Evolutionary conservation across 352 stramenopile genomes (phyloP), one percentile per base, ranked within the genome.

Genomic region (Globisporangium cederbergense): DNA sequence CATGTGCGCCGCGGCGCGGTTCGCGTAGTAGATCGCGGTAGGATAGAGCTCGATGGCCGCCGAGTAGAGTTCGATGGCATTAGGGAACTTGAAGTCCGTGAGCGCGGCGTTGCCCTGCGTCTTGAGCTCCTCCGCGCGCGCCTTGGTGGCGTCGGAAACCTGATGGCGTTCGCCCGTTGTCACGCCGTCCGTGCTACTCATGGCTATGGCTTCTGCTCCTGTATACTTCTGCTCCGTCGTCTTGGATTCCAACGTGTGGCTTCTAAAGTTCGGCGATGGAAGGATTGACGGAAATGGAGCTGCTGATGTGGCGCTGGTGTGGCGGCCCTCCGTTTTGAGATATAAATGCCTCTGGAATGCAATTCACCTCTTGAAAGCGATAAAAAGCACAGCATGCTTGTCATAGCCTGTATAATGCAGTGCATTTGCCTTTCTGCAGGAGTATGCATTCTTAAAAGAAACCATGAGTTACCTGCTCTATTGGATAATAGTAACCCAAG

Each of bases 1-100:
- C 66, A 99, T 95, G 75, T 99, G 97, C 22, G 96, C 96, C 58
- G 98, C 92, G 6, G 98, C 97, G 25, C 96, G 86, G 77, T 98
- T 98, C 50, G 91, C 81, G 65, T 96, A 98, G 77, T 97, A 97
- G 68, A 98, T 96, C 36, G 95, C 91, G 16, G 86, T 97, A 13
- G 91, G 90, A 18, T 65, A 67, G 22, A 98, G 73, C 62, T 78
- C 83, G 60, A 98, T 97, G 18, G 93, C 95, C 49, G 87, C 68
- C 53, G 88, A 90, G 78, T 98, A 98, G 45, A 95, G 64, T 18
- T 95, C 84, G 8, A 97, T 75, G 18, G 94, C 94, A 14, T 77
- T 62, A 2, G 75, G 66, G 65, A 96, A 96, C 52, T 93, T 82
- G 67, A 94, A 94, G 61, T 92, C 79, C 59, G 73, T 64, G 45